Percentiles rank a stretch among this genome's conserved stretches.
phyloP scores from a whole-genome alignment of 306 rosid genomes.

The Arachis hypogaea region DNA sequence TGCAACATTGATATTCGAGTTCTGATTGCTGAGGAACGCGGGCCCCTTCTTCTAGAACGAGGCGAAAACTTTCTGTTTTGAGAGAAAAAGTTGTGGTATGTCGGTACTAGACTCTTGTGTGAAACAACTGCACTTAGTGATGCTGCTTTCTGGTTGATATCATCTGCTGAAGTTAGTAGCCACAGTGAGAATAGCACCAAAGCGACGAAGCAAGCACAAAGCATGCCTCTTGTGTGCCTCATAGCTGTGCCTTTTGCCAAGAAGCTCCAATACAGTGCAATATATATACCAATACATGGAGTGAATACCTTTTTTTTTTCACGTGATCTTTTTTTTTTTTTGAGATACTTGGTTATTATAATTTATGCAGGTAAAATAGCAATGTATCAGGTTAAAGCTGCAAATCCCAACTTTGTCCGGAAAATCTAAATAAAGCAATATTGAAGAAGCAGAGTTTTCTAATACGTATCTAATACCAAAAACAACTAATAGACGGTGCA shows the following conservation, averaged over 20 bases:
- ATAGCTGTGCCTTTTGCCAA: not conserved
- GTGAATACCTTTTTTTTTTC: not conserved
- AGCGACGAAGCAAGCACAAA: not conserved
- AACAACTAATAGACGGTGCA: too few species aligned
- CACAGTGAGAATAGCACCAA: not conserved
- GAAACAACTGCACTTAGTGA: not conserved
- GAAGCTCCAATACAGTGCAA: too few species aligned
- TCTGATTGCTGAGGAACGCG: not conserved
- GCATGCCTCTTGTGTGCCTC: not conserved
- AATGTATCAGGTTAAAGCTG: too few species aligned
- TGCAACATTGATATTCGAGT: not conserved
- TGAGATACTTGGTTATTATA: too few species aligned
- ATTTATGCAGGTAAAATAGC: too few species aligned
- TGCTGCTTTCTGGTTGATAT: not conserved
- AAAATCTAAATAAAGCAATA: not conserved
- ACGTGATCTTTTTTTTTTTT: not conserved
- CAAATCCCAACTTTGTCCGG: not conserved
- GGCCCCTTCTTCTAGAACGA: not conserved
- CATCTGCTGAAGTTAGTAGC: slow-evolving; percentile 7
- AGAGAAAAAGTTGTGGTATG: not conserved
- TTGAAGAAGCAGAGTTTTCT: slow-evolving; percentile 9
- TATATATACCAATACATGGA: too few species aligned
- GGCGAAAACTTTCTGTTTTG: not conserved
- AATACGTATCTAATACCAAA: not conserved
- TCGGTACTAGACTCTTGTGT: not conserved